These are phyloP conservation scores for Salicornia ramosissima DNA, from an alignment of 148 eudicot genomes.

Conservation along the genomic window DNA sequence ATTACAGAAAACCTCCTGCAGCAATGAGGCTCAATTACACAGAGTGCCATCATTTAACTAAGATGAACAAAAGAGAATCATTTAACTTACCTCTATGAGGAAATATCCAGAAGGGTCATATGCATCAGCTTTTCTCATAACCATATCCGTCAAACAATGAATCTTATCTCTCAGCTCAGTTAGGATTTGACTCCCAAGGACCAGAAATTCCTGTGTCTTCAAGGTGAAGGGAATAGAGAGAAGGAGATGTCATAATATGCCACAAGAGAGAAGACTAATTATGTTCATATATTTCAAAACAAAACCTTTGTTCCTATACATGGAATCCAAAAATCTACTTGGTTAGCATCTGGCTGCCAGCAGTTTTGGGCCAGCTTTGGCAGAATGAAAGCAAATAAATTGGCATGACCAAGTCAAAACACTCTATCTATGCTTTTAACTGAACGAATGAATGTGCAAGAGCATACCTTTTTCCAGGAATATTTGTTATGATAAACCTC, in stretches of 20 bases:
- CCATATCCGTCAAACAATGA: slow-evolving; percentile 67
- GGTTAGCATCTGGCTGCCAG: too few species aligned
- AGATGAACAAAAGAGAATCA: background rate
- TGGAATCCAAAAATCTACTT: background rate
- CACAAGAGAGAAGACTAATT: background rate
- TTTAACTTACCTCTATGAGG: slow-evolving; percentile 58
- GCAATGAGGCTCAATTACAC: background rate
- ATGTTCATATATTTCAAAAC: too few species aligned
- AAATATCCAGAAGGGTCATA: slow-evolving; percentile 87
- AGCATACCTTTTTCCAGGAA: slow-evolving; percentile 42
- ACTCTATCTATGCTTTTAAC: background rate
- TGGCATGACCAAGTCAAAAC: background rate
- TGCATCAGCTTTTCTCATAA: slow-evolving; percentile 62
- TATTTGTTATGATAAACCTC: slow-evolving; percentile 63
- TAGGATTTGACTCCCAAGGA: slow-evolving; percentile 69
- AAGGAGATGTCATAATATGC: background rate
- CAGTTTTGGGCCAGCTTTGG: too few species aligned
- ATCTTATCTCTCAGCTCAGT: slow-evolving; percentile 79
- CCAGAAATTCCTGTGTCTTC: slow-evolving; percentile 76
- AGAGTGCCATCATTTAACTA: background rate
- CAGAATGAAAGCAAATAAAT: background rate
- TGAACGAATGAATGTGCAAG: background rate
- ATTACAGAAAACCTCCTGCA: slow-evolving; percentile 76
- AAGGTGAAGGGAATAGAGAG: background rate
- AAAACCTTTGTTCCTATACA: background rate